These are phyloP conservation scores for Monilinia fructicola DNA, from an alignment of 2,329 filamentous ascomycete genomes.

Conservation along the genomic window DNA sequence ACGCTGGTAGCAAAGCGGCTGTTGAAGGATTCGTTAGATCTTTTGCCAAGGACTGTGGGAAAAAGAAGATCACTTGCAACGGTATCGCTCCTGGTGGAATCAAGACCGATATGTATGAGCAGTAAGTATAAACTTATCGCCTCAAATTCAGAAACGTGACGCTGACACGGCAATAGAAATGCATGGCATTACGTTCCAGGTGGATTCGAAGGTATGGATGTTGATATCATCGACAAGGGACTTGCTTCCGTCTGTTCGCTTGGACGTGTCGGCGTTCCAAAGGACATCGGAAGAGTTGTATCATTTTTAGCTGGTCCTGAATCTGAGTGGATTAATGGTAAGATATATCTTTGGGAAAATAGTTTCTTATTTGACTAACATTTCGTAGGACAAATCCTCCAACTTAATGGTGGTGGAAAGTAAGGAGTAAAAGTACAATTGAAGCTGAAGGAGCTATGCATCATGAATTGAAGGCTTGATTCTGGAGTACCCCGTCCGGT, in stretches of 20 bases:
- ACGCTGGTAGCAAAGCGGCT: constrained; percentile 74
- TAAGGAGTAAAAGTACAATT: background rate
- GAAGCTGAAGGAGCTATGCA: background rate
- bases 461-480: constrained; percentile 7
- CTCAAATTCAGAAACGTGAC: background rate
- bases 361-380: background rate
- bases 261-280: constrained; percentile 62
- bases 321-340: constrained; percentile 45
- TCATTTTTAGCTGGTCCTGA: constrained; percentile 58
- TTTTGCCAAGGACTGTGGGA: constrained; percentile 60
- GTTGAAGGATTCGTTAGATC: constrained; percentile 74
- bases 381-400: constrained; percentile 24
- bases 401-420: constrained; percentile 26
- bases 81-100: constrained; percentile 68
- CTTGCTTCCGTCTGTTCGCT: constrained; percentile 61
- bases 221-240: constrained; percentile 56
- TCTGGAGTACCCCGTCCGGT: background rate
- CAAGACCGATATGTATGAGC: constrained; percentile 66
- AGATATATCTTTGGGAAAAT: background rate
- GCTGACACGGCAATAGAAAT: constrained; percentile 40
- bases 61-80: constrained; percentile 65
- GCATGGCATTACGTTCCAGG: constrained; percentile 62
- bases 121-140: constrained; percentile 29
- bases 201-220: constrained; percentile 50
- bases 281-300: constrained; percentile 65